phyloP scores from a whole-genome alignment of 208 protist genomes.

The Acanthamoeba healyi region DNA sequence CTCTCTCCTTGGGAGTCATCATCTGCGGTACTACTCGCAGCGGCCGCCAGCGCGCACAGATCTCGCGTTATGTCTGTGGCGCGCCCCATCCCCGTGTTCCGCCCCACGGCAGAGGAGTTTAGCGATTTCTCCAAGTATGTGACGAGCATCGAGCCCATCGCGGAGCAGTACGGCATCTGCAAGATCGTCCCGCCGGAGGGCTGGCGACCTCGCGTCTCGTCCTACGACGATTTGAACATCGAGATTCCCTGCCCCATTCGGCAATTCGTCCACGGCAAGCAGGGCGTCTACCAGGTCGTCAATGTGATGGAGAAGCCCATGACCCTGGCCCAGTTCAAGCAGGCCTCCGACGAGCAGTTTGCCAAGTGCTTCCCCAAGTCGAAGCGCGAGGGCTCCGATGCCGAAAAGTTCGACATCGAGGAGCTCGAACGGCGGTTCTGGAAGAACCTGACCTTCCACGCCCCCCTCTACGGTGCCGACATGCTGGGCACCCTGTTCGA shows the following conservation, averaged over 20 bases:
- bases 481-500: slow-evolving; percentile 80
- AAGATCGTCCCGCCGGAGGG: slow-evolving; percentile 76
- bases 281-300: slow-evolving; percentile 73
- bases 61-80: slow-evolving; percentile 31
- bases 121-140: slow-evolving; percentile 78
- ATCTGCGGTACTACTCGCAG: no score
- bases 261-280: slow-evolving; percentile 49
- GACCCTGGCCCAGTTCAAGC: slow-evolving; percentile 61
- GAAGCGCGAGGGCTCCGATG: slow-evolving; percentile 55
- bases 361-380: slow-evolving; percentile 71
- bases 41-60: not conserved
- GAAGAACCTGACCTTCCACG: slow-evolving; percentile 78
- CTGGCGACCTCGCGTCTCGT: slow-evolving; percentile 34
- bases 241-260: slow-evolving; percentile 76
- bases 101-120: slow-evolving; percentile 73
- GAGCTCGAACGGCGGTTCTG: slow-evolving; percentile 78
- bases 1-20: no score
- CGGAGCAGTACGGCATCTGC: slow-evolving; percentile 63
- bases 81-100: slow-evolving; percentile 67
- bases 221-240: slow-evolving; percentile 61
- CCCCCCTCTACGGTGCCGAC: slow-evolving; percentile 77
- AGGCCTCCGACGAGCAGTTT: slow-evolving; percentile 55
- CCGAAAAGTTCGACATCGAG: slow-evolving; percentile 65
- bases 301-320: slow-evolving; percentile 74
- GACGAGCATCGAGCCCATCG: slow-evolving; percentile 67